phyloP scores from a whole-genome alignment of 768 basidiomycete species.

The Hysterangium stoloniferum region DNA sequence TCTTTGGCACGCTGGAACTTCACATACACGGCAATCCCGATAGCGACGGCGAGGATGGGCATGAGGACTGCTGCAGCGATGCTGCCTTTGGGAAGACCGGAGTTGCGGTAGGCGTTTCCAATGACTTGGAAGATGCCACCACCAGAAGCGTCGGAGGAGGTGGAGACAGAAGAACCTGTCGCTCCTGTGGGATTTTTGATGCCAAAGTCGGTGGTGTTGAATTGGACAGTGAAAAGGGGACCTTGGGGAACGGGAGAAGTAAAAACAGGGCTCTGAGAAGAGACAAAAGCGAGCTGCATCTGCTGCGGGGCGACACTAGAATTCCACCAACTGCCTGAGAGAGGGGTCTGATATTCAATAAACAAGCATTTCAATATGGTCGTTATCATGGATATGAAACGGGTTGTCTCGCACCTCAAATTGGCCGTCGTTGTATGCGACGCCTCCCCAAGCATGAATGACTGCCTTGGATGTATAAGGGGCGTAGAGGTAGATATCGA shows the following conservation, averaged over 20 bases:
- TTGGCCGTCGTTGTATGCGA: slow-evolving; percentile 40
- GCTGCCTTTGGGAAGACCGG: slow-evolving; percentile 39
- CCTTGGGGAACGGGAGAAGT: slow-evolving; percentile 49
- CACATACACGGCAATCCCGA: slow-evolving; percentile 42
- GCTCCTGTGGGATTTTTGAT: slow-evolving; percentile 19
- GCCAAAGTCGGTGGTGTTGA: slow-evolving; percentile 37
- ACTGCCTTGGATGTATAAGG: slow-evolving; percentile 34
- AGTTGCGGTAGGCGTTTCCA: slow-evolving; percentile 24
- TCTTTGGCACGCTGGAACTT: slow-evolving; percentile 42
- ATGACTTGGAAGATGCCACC: slow-evolving; percentile 21
- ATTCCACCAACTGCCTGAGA: slow-evolving; percentile 71
- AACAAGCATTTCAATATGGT: not conserved
- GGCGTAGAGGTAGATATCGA: slow-evolving; percentile 66
- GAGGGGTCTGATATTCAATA: slow-evolving; percentile 23
- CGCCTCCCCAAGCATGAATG: slow-evolving; percentile 50
- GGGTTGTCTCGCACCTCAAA: slow-evolving; percentile 25
- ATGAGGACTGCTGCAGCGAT: slow-evolving; percentile 60
- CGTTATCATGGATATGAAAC: not conserved
- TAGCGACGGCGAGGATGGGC: slow-evolving; percentile 42
- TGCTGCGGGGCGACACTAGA: slow-evolving; percentile 31
- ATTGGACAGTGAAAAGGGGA: slow-evolving; percentile 63
- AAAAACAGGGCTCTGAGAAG: slow-evolving; percentile 42
- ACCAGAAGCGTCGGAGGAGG: not conserved
- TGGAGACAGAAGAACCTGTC: slow-evolving; percentile 3
- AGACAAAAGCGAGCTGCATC: slow-evolving; percentile 56